Evolutionary conservation across 2,329 filamentous ascomycete species (phyloP).

Genomic region (Penicillium sp.): DNA sequence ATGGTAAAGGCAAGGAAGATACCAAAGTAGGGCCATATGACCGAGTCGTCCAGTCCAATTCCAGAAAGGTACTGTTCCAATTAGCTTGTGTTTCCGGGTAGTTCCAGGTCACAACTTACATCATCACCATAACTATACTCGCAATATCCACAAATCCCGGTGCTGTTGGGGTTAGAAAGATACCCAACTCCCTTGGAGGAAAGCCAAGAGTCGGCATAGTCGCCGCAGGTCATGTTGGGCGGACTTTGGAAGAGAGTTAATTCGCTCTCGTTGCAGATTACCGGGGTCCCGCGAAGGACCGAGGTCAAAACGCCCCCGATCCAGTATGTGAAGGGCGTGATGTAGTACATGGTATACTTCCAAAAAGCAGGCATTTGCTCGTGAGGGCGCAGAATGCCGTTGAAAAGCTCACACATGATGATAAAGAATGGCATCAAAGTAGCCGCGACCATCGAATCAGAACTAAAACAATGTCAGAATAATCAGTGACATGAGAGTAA

Average conservation of each 20-base stretch:
- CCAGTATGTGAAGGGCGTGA: slow-evolving; percentile 81
- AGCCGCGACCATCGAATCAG: slow-evolving; percentile 67
- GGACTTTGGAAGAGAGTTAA: slow-evolving; percentile 68
- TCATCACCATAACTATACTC: slow-evolving; percentile 57
- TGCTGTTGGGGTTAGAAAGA: slow-evolving; percentile 60
- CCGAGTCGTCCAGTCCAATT: slow-evolving; percentile 31
- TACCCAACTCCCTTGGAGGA: slow-evolving; percentile 66
- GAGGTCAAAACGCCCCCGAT: slow-evolving; percentile 77
- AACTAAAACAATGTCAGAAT: slow-evolving; percentile 15
- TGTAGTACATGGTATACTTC: slow-evolving; percentile 75
- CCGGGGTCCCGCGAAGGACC: slow-evolving; percentile 64
- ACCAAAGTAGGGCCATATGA: slow-evolving; percentile 36
- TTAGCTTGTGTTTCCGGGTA: slow-evolving; percentile 3
- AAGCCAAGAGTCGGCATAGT: slow-evolving; percentile 73
- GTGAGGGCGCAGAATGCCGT: slow-evolving; percentile 77
- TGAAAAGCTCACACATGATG: slow-evolving; percentile 81
- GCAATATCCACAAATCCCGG: slow-evolving; percentile 72
- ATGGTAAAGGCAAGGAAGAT: slow-evolving; percentile 36
- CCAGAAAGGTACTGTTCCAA: slow-evolving; percentile 28
- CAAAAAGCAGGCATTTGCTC: slow-evolving; percentile 76
- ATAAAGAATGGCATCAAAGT: slow-evolving; percentile 80
- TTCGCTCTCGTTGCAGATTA: slow-evolving; percentile 63
- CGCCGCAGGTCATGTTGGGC: slow-evolving; percentile 63
- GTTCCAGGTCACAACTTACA: slow-evolving; percentile 20
- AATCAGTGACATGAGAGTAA: neutral